Base-by-base conservation (phyloP, 1,284 basidiomycete genomes). In the Hymenochaete sp. region DNA sequence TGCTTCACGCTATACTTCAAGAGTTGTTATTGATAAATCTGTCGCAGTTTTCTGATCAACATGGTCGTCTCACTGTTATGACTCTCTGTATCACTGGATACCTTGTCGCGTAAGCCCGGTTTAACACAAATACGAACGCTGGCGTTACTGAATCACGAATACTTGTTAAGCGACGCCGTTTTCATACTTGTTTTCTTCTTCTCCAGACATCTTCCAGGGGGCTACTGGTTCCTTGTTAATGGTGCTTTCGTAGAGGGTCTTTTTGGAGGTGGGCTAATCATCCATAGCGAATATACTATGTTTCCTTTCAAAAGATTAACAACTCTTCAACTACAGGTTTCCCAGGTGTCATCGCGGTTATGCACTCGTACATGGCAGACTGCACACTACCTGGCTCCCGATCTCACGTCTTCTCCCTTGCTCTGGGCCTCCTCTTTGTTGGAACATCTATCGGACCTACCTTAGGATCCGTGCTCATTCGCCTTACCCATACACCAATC, bases 171-270 rank as follows among this genome's bases (percentile, higher is more conserved):
- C 51, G 84, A 91, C 54, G 53, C 75, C 21, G 76, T 67, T 50
- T 82, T 90, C 55, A 71, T 92, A 42, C 56, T 81, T 42, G 81
- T 86, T 7, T 69, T 76, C 25, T 67, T 65, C 41, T 82, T 73
- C 59, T 75, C 75, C 27, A 64, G 74, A 44, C 56, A 64, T 13
- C 64, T 88, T 4, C 85, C 86, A 1, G 85, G 88, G 4, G 84
- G 87, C 10, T 91, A 90, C 61, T 84, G 84, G 73, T 82, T 88
- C 57, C 68, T 93, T n/a, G 56, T 93, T 7, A 54, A 85, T 10
- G 84, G 84, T 1, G 77, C 82, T 7, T 55, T 79, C 3, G 50
- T 90, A 1, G 89, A 93, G 52, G 93, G 92, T 6, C 50, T 73
- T 3, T 62, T 91, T 5, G 93, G 93, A 48, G 86, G 93, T 75